A percentile compares a stretch with the other conserved stretches of the same genome.
phyloP scores from a whole-genome alignment of 495 filamentous ascomycete genomes.

The Podospora anserina region DNA sequence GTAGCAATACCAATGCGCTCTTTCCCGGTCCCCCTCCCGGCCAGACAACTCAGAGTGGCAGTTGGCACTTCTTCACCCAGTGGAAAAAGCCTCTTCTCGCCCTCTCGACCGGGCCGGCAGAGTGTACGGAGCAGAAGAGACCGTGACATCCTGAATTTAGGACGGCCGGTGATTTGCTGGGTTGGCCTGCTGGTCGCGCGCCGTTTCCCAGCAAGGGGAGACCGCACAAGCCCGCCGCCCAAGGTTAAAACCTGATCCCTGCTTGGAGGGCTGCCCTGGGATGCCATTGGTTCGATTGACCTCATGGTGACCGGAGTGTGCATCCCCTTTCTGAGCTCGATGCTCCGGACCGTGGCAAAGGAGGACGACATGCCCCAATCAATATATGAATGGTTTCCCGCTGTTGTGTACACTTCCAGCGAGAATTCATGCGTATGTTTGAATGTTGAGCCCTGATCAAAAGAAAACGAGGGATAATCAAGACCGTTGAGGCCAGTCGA shows the following conservation, averaged over 20 bases:
- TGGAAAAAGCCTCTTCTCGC: not conserved
- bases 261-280: constrained; percentile 3
- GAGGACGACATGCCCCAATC: not conserved
- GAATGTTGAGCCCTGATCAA: not conserved
- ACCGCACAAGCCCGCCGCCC: constrained; percentile 1
- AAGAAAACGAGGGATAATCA: not conserved
- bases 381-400: not conserved
- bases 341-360: not conserved
- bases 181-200: constrained; percentile 18
- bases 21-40: not conserved
- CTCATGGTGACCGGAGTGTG: constrained; percentile 1
- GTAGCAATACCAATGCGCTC: constrained; percentile 4
- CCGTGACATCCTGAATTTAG: constrained; percentile 9
- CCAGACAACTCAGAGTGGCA: not conserved
- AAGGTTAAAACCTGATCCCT: constrained; percentile 7
- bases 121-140: constrained; percentile 2
- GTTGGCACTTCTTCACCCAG: not conserved
- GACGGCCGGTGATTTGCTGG: constrained; percentile 15
- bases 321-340: not conserved
- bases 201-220: constrained; percentile 9
- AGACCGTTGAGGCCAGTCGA: not conserved
- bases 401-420: not conserved
- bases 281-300: constrained; percentile 20
- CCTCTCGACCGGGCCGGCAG: constrained; percentile 4
- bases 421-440: not conserved